Conservation (phyloP, 441 rosid species). For the Corymbia calophylla region DNA sequence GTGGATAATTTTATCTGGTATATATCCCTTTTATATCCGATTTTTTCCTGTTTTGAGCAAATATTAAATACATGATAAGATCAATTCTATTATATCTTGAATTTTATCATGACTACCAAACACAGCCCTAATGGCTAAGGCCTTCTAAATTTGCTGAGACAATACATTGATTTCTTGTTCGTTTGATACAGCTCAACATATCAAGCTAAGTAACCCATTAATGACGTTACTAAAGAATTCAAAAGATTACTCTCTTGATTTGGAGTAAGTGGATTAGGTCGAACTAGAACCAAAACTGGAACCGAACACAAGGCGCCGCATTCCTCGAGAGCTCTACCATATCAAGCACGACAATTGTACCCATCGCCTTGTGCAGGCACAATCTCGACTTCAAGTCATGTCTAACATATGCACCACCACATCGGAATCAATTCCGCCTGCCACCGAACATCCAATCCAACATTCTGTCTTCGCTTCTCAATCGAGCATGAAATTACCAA, state of each 20-base stretch:
- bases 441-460: accelerated
- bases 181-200: not conserved
- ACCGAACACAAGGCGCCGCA: not conserved
- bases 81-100: too few relatives aligned
- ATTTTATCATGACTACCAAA: too few relatives aligned
- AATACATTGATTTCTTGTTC: not conserved
- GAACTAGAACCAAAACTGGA: accelerated
- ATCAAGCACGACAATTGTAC: not conserved
- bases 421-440: accelerated
- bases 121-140: too few relatives aligned
- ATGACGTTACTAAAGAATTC: not conserved
- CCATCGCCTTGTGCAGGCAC: not conserved
- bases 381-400: accelerated
- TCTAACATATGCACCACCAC: not conserved
- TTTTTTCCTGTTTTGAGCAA: too few relatives aligned
- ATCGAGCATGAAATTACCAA: not conserved
- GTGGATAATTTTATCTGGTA: too few relatives aligned
- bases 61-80: too few relatives aligned
- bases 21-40: too few relatives aligned
- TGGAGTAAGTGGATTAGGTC: not conserved
- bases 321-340: too few relatives aligned
- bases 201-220: not conserved
- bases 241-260: not conserved
- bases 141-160: not conserved
- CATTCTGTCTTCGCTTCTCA: accelerated